Evolutionary conservation across 257 asterid species (phyloP).

Genomic region (Gynochthodes officinalis): DNA sequence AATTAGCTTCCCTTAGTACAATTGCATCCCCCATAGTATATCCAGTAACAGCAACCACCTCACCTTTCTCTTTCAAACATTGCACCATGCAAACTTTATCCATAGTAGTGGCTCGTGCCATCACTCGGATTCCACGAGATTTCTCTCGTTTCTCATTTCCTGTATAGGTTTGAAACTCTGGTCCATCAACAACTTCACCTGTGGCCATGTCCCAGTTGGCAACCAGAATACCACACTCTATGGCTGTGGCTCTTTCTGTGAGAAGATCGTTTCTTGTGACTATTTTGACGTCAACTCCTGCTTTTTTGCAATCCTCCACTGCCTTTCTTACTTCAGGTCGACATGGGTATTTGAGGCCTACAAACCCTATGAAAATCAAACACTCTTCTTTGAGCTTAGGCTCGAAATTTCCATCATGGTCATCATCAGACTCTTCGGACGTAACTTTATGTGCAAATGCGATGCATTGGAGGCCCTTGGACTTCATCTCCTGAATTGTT

Average conservation of each 20-base stretch:
- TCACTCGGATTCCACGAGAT: slow-evolving; percentile 43
- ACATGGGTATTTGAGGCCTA: slow-evolving; percentile 59
- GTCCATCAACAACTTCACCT: slow-evolving; percentile 50
- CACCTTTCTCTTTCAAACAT: slow-evolving; percentile 50
- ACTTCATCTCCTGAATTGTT: too few relatives aligned
- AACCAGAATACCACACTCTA: slow-evolving; percentile 60
- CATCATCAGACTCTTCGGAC: neutral
- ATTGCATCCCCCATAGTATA: slow-evolving; percentile 58
- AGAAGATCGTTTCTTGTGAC: slow-evolving; percentile 56
- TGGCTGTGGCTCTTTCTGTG: slow-evolving; percentile 62
- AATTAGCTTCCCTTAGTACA: slow-evolving; percentile 56
- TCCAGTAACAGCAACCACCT: slow-evolving; percentile 77
- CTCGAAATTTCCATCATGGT: slow-evolving; percentile 11
- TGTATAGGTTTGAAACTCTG: slow-evolving; percentile 39
- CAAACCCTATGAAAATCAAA: slow-evolving; percentile 44
- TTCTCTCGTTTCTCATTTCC: slow-evolving; percentile 33
- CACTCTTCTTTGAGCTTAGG: slow-evolving; percentile 29
- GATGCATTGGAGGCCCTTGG: too few relatives aligned
- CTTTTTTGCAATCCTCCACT: slow-evolving; percentile 41
- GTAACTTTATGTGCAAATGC: too few relatives aligned
- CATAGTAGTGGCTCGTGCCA: slow-evolving; percentile 60
- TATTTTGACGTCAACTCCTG: slow-evolving; percentile 60
- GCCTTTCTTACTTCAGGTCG: slow-evolving; percentile 49
- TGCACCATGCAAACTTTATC: slow-evolving; percentile 54
- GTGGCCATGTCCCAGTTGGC: slow-evolving; percentile 8